These are phyloP conservation scores for Kuraishia piskuri DNA, from an alignment of 805 yeast genomes.

Conservation along the genomic window DNA sequence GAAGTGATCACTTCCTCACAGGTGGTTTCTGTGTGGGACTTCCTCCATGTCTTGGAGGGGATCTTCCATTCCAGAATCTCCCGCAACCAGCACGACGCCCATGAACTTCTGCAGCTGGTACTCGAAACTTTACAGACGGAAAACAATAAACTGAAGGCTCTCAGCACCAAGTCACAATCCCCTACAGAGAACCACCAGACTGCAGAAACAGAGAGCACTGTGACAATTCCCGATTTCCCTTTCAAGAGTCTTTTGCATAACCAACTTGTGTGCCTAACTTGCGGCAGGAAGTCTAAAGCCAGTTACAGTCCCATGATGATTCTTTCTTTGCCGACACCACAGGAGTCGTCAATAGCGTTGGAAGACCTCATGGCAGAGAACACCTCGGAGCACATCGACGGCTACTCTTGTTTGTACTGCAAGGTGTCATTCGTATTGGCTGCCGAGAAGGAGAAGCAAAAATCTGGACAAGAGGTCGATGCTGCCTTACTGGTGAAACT, in stretches of 20 bases:
- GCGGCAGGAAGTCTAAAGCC: slow-evolving; percentile 54
- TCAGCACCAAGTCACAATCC: slow-evolving; percentile 9
- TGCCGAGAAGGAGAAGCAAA: slow-evolving; percentile 6
- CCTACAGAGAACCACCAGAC: neutral
- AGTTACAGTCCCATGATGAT: slow-evolving; percentile 56
- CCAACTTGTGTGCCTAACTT: slow-evolving; percentile 60
- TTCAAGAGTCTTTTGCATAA: slow-evolving; percentile 61
- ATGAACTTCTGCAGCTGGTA: slow-evolving; percentile 76
- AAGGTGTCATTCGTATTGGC: slow-evolving; percentile 33
- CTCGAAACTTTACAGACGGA: slow-evolving; percentile 74
- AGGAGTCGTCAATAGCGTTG: slow-evolving; percentile 26
- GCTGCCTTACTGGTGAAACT: slow-evolving; percentile 24
- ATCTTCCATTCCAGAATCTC: slow-evolving; percentile 71
- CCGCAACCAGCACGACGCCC: slow-evolving; percentile 88
- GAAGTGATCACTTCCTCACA: slow-evolving; percentile 45
- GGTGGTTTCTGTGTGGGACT: slow-evolving; percentile 69
- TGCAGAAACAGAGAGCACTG: neutral
- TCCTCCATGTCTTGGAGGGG: slow-evolving; percentile 62
- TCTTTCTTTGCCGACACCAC: slow-evolving; percentile 71
- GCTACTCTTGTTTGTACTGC: slow-evolving; percentile 75
- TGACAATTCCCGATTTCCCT: slow-evolving; percentile 54
- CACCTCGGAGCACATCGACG: slow-evolving; percentile 63
- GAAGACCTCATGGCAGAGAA: slow-evolving; percentile 45
- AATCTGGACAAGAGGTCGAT: slow-evolving; percentile 18
- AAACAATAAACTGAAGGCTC: slow-evolving; percentile 31